A percentile compares a stretch with the other conserved stretches of the same genome.
Evolutionary conservation across 2,329 filamentous ascomycete species (phyloP).

Genomic region (Sporothrix protearum): DNA sequence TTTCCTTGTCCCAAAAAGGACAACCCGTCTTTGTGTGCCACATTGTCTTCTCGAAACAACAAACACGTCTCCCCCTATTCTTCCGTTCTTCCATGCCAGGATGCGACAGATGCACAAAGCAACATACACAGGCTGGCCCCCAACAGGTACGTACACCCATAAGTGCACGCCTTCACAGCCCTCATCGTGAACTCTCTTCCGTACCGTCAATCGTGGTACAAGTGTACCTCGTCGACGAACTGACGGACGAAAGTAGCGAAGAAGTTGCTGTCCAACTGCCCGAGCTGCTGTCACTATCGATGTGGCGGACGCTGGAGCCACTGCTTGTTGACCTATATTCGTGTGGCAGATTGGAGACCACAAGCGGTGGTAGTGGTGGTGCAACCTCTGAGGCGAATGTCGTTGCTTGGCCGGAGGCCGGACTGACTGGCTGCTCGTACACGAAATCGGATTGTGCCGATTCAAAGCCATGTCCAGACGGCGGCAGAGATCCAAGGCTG

Average conservation of each 20-base stretch:
- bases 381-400: background rate
- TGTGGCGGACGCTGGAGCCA: background rate
- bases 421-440: background rate
- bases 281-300: background rate
- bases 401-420: background rate
- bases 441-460: background rate
- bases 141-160: background rate
- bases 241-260: background rate
- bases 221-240: background rate
- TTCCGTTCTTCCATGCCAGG: background rate
- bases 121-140: background rate
- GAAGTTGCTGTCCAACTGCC: background rate
- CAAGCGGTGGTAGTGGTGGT: background rate
- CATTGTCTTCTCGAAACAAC: background rate
- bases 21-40: background rate
- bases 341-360: background rate
- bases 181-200: background rate
- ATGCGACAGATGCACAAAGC: background rate
- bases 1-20: background rate
- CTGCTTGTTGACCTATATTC: background rate
- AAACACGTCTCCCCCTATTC: background rate
- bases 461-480: background rate
- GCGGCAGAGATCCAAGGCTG: background rate
- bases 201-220: background rate
- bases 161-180: background rate